These are phyloP conservation scores for Colletotrichum tropicicola DNA, from an alignment of 2,329 filamentous ascomycete species.

Conservation along the genomic window DNA sequence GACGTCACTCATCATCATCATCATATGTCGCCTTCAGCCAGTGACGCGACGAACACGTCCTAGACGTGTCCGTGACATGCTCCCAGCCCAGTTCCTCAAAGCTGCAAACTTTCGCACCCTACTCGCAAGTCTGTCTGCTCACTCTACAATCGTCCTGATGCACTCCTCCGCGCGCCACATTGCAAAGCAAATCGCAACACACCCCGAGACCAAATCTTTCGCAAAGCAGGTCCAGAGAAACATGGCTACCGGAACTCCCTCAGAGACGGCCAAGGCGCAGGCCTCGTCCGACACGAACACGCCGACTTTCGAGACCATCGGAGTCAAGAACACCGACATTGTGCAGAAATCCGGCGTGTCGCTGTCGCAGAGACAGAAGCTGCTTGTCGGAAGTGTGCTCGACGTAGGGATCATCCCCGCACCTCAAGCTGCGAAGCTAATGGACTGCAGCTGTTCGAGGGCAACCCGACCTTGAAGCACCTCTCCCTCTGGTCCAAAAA, in stretches of 20 bases:
- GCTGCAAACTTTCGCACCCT: not conserved
- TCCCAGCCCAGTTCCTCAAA: not conserved
- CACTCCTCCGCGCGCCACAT: conserved; percentile 19
- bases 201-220: conserved; percentile 27
- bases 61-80: not conserved
- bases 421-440: not conserved
- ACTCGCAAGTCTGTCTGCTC: fast-evolving
- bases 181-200: conserved; percentile 19
- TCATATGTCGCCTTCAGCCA: not conserved
- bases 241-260: conserved; percentile 40
- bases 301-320: conserved; percentile 38
- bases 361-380: conserved; percentile 58
- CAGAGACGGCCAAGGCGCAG: conserved; percentile 38
- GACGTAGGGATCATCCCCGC: conserved; percentile 51
- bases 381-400: conserved; percentile 65
- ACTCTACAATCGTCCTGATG: not conserved
- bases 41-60: conserved; percentile 26
- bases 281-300: conserved; percentile 18
- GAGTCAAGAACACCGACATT: conserved; percentile 64
- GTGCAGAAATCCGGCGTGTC: conserved; percentile 59
- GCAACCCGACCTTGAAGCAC: conserved; percentile 65
- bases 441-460: conserved; percentile 61
- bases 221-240: conserved; percentile 26
- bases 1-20: conserved; percentile 29
- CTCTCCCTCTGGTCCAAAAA: conserved; percentile 67